Evolutionary conservation across 805 yeast species (phyloP).

Genomic region (Candida odintsovae): DNA sequence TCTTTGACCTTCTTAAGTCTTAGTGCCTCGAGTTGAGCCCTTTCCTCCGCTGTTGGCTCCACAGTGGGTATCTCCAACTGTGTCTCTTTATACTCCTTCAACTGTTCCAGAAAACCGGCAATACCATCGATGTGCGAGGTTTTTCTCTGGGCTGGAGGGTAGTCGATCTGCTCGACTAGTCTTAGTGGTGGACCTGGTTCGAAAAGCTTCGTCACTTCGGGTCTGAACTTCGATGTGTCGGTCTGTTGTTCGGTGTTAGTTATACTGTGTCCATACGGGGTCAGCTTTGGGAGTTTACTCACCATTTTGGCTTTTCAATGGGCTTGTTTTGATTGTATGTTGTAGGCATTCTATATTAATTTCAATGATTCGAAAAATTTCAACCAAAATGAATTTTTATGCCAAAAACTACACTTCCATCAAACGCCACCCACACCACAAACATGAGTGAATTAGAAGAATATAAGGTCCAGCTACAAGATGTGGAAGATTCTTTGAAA

Average conservation of each 20-base stretch:
- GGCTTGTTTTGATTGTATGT: no score
- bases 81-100: constrained; percentile 25
- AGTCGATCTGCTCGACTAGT: constrained; percentile 17
- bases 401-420: not conserved
- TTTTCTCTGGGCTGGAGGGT: constrained; percentile 11
- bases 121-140: constrained; percentile 17
- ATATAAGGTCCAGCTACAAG: constrained; percentile 13
- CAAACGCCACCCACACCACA: not conserved
- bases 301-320: not conserved
- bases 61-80: constrained; percentile 7
- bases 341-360: no score
- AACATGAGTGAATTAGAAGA: constrained; percentile 17
- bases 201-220: constrained; percentile 36
- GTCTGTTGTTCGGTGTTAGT: constrained; percentile 12
- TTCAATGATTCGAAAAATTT: no score
- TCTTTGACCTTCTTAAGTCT: constrained; percentile 22
- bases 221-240: constrained; percentile 30
- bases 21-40: constrained; percentile 24
- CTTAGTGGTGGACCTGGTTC: constrained; percentile 24
- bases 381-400: not conserved
- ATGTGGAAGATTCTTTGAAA: constrained; percentile 11
- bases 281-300: not conserved
- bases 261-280: not conserved
- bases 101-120: constrained; percentile 14
- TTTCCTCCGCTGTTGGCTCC: constrained; percentile 24